Evolutionary conservation across 2,329 filamentous ascomycete species (phyloP).

Genomic region (Exophiala viscosa): DNA sequence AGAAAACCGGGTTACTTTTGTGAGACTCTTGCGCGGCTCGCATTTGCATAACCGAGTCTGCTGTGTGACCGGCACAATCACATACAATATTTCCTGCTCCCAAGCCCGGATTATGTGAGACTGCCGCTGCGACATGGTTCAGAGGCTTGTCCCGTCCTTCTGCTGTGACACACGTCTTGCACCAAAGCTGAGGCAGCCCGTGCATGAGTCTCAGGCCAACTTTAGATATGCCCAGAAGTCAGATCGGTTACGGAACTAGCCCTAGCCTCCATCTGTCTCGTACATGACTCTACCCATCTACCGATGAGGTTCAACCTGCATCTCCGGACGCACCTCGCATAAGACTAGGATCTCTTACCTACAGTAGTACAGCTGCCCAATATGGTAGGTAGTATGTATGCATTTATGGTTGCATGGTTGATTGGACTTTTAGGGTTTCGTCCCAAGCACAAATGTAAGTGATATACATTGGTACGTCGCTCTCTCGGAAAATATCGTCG

Average conservation of each 20-base stretch:
- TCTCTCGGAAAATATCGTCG: no score
- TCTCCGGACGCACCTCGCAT: constrained; percentile 5
- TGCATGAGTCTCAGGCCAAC: not conserved
- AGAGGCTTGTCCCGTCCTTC: not conserved
- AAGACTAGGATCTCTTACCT: no score
- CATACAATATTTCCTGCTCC: not conserved
- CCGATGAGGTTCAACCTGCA: not conserved
- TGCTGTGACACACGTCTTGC: not conserved
- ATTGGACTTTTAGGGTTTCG: no score
- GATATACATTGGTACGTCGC: no score
- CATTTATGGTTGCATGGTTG: no score
- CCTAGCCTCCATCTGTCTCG: not conserved
- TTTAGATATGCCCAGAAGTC: constrained; percentile 7
- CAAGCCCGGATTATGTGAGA: not conserved
- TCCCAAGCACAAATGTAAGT: no score
- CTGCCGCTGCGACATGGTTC: not conserved
- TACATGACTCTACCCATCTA: not conserved
- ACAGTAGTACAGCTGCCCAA: no score
- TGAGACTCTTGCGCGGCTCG: no score
- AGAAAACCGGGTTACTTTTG: no score
- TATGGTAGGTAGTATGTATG: no score
- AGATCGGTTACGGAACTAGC: not conserved
- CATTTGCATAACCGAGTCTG: no score
- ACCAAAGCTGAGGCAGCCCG: not conserved
- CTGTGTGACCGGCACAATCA: no score